Base-by-base conservation (phyloP, 2,329 filamentous ascomycete genomes). In the Hypoxylon sp. region DNA sequence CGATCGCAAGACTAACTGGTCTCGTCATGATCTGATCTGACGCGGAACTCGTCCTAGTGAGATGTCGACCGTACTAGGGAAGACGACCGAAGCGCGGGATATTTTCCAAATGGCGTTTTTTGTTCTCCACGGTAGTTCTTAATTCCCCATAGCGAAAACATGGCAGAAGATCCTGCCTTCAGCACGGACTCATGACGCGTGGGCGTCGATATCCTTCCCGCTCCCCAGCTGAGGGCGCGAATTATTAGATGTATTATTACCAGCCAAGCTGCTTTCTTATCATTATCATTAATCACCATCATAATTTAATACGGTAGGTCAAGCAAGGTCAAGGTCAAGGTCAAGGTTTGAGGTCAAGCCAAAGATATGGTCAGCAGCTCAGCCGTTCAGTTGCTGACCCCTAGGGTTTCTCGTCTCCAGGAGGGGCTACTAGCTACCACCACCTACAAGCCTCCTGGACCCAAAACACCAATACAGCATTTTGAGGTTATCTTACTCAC, bases 341-440 rank as follows among this genome's bases (percentile, higher is more conserved):
- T n/a, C n/a, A n/a, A n/a, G n/a, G n/a, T n/a, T n/a, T n/a, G n/a
- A n/a, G n/a, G n/a, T n/a, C n/a, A n/a, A n/a, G n/a, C n/a, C n/a
- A n/a, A n/a, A n/a, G n/a, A n/a, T n/a, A n/a, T n/a, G n/a, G n/a
- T 51, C 30, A 51, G 55, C 47, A 58, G 55, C 51, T 45, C 55
- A 52, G 51, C 55, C 46, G 46, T 58, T 51, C 55, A 58, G 51
- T 58, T 58, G 55, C 55, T 58, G 51, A 58, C 55, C 51, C 55
- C 44, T 37, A 15, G 26, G 44, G 30, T n/a, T n/a, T n/a, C n/a
- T n/a, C n/a, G 36, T 38, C 41, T 42, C 16, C 11, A 45, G 32
- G 46, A 21, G 37, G 30, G 43, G 15, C 20, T 19, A 19, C 23
- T 20, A 38, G 13, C 34, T 40, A n/a, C n/a, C n/a, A n/a, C n/a